Base-by-base conservation (phyloP, 192 early-diverging fungal genomes). In the Backusella australiensis region DNA sequence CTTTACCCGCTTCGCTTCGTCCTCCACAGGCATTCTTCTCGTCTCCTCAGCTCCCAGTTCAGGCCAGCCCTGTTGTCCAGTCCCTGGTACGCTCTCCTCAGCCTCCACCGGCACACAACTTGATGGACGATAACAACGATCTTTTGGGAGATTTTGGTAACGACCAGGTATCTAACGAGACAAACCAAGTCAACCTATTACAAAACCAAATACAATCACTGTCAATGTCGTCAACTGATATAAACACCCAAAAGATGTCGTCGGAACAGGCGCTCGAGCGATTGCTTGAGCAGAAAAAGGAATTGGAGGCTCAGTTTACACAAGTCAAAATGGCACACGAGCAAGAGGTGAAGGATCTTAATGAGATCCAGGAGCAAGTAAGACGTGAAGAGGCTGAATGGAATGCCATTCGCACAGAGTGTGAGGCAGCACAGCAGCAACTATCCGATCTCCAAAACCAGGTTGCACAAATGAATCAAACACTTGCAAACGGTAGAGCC, bases 281-380 rank as follows among this genome's bases (percentile, higher is more conserved):
- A n/a, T 77, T 93, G 4, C 83, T 79, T 0, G 84, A 85, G 5
- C 86, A 92, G 72, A 92, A 93, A 52, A 86, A 92, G 65, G 89
- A 92, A 63, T 73, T 92, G 17, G 85, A 83, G 34, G 75, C 89
- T 26, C 86, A 87, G 17, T 67, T 93, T 23, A 81, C 88, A 14
- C 86, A 89, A 74, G 76, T 87, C 4, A 84, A 86, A 38, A 87
- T 89, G 7, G 72, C 86, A 32, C 88, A 89, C 68, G 93, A 94
- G 52, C 77, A 87, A 1, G 91, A 94, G 56, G 38, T 78, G 36
- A 88, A 84, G 29, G 81, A 85, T 41, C 74, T 90, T 17, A 76
- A 77, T 36, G 93, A 94, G 65, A 72, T 89, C 15, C 80, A 92
- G 80, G 83, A 68, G 15, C 76, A 71, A 11, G 69, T 94, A 6